Evolutionary conservation across 129 eudicot species (phyloP).

Genomic region (Arctium minus): DNA sequence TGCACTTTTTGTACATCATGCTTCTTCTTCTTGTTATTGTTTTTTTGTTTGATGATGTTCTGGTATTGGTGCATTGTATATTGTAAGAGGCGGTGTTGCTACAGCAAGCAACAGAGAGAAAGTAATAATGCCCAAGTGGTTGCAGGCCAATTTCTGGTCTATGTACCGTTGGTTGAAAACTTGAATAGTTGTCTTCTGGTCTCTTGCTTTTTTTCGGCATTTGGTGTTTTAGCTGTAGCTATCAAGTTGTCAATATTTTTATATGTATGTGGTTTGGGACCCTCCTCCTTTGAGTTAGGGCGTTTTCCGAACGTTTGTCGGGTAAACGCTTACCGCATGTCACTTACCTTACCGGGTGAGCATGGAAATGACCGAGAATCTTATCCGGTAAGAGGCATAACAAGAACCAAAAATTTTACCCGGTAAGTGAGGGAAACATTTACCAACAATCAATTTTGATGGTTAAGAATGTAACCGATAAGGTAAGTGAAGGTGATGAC

Average conservation of each 20-base stretch:
- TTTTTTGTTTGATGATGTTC: neutral
- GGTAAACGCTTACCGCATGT: too few species aligned
- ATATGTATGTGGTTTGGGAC: too few species aligned
- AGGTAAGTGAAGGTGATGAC: too few species aligned
- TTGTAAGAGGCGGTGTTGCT: slow-evolving; percentile 25
- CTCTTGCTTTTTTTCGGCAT: neutral
- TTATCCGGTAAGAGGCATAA: too few species aligned
- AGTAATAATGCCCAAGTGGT: slow-evolving; percentile 8
- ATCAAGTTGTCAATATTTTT: neutral
- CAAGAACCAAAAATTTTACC: too few species aligned
- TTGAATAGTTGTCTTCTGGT: neutral
- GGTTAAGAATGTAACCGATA: too few species aligned
- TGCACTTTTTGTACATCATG: slow-evolving; percentile 19
- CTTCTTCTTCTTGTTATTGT: slow-evolving; percentile 9
- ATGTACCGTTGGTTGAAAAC: slow-evolving; percentile 1
- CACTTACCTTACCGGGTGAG: too few species aligned
- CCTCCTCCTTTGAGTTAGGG: too few species aligned
- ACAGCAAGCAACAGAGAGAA: slow-evolving; percentile 11
- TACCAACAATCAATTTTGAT: too few species aligned
- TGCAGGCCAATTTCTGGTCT: neutral
- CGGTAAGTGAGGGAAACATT: too few species aligned
- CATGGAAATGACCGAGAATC: too few species aligned
- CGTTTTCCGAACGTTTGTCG: too few species aligned
- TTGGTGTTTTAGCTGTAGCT: neutral
- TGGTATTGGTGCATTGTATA: slow-evolving; percentile 5